Conservation (phyloP, 2,329 filamentous ascomycete species). For the Penicillium sclerotigenum region DNA sequence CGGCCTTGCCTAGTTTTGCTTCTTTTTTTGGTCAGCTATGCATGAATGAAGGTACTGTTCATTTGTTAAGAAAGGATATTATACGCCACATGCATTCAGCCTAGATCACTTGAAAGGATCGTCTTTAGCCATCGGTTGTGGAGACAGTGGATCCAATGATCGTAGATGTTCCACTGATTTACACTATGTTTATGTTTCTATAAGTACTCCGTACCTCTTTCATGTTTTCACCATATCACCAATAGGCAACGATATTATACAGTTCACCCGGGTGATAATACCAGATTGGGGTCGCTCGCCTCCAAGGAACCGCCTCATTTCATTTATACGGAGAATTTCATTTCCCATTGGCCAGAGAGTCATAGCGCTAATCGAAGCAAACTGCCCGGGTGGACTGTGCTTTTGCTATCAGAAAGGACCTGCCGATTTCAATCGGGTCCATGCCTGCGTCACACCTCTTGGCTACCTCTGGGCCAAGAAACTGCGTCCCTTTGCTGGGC, state of each 20-base stretch:
- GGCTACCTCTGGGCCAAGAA: background rate
- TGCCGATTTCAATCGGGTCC: background rate
- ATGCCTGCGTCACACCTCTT: background rate
- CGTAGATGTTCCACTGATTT: conserved; percentile 2
- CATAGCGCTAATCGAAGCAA: background rate
- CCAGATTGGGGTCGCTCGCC: background rate
- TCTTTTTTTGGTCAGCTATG: background rate
- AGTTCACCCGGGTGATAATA: no score
- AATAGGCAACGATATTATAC: no score
- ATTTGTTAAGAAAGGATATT: background rate
- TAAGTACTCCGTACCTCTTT: no score
- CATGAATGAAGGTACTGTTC: background rate
- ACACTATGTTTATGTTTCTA: background rate
- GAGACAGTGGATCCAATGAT: conserved; percentile 6
- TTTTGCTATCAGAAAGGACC: conserved; percentile 4
- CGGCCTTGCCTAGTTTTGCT: background rate
- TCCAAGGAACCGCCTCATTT: background rate
- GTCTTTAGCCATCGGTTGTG: background rate
- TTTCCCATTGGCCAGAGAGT: background rate
- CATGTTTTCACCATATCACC: background rate
- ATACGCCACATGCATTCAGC: background rate
- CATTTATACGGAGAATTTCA: conserved; percentile 2
- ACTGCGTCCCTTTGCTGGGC: background rate
- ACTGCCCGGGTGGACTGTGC: background rate
- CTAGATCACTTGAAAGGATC: background rate